Evolutionary conservation across 1,284 basidiomycete genomes (phyloP).

Genomic region (Moesziomyces sp.): DNA sequence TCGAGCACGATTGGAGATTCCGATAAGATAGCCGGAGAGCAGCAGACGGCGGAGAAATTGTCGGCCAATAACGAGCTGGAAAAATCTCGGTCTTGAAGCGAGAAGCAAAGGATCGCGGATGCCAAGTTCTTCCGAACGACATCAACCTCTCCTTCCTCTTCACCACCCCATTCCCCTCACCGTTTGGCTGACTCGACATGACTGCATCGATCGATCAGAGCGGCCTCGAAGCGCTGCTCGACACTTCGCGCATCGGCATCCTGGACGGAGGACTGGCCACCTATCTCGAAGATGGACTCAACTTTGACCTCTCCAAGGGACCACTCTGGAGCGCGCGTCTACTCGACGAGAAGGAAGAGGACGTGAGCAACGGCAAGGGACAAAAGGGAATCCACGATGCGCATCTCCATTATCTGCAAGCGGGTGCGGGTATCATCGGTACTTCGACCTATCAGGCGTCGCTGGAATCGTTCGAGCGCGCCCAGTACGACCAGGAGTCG

Average conservation of each 20-base stretch:
- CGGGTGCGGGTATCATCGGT: constrained; percentile 57
- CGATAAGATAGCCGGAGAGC: constrained; percentile 28
- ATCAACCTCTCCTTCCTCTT: background rate
- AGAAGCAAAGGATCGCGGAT: constrained; percentile 5
- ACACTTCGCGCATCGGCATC: constrained; percentile 40
- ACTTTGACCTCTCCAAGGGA: constrained; percentile 51
- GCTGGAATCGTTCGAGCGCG: constrained; percentile 44
- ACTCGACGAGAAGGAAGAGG: constrained; percentile 46
- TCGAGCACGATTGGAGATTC: background rate
- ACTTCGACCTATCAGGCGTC: constrained; percentile 61
- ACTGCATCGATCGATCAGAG: constrained; percentile 23
- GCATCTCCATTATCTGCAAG: constrained; percentile 54
- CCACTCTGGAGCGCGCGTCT: constrained; percentile 59
- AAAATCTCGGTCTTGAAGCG: background rate
- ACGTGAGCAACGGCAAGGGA: constrained; percentile 40
- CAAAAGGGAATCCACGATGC: constrained; percentile 48
- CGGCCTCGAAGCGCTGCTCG: constrained; percentile 34
- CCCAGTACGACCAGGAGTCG: constrained; percentile 28
- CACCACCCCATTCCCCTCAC: constrained; percentile 1
- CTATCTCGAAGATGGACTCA: constrained; percentile 57
- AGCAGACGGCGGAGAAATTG: constrained; percentile 11
- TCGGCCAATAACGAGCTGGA: constrained; percentile 2
- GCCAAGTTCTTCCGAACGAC: background rate
- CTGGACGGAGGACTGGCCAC: constrained; percentile 60
- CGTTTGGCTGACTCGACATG: constrained; percentile 2